Percentiles rank a stretch among this genome's conserved stretches.
These are phyloP conservation scores for Raddia distichophylla DNA, from an alignment of 176 grass and related monocot species.

Conservation along the genomic window DNA sequence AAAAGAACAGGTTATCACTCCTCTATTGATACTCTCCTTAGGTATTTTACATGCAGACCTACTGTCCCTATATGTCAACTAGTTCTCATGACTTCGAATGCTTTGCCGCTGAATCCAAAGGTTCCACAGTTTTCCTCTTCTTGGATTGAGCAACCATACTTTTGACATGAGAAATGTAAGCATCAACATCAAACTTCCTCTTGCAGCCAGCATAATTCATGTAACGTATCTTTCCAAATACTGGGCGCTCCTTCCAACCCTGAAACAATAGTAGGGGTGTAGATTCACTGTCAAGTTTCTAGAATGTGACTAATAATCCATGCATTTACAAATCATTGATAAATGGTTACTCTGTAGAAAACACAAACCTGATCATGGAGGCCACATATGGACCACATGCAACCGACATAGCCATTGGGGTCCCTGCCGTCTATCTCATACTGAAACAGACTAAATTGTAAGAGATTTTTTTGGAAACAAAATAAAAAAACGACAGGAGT, in stretches of 20 bases:
- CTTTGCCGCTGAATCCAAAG: conserved; percentile 33
- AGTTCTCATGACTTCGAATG: conserved; percentile 25
- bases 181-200: conserved; percentile 89
- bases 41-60: background rate
- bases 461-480: background rate
- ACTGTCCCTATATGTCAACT: background rate
- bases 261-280: conserved; percentile 35
- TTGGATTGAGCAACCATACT: conserved; percentile 58
- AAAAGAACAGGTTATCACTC: background rate
- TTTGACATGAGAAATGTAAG: conserved; percentile 80
- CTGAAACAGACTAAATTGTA: conserved; percentile 46
- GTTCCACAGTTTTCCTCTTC: conserved; percentile 62
- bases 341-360: background rate
- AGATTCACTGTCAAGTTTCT: conserved; percentile 7
- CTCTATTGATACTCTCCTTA: background rate
- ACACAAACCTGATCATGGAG: conserved; percentile 86
- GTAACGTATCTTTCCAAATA: conserved; percentile 98
- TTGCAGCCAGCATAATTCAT: conserved; percentile 97
- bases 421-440: conserved; percentile 93
- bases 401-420: conserved; percentile 91
- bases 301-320: background rate
- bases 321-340: conserved; percentile 20
- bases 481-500: background rate
- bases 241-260: conserved; percentile 93
- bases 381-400: conserved; percentile 99